phyloP scores from a whole-genome alignment of 805 yeast genomes.

The Kodamaea kakaduensis region DNA sequence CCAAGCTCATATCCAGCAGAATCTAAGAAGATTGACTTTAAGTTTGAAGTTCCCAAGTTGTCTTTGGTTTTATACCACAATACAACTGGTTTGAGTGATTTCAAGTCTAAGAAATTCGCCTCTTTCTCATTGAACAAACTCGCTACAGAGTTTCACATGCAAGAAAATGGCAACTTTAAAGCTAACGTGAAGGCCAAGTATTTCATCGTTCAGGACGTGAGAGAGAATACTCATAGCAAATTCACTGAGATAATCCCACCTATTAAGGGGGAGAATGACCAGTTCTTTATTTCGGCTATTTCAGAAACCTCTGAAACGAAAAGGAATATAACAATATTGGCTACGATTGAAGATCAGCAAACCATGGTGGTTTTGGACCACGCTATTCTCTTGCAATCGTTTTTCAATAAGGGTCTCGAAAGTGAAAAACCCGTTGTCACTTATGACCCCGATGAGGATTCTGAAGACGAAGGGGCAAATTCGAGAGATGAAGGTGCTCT shows the following conservation, averaged over 20 bases:
- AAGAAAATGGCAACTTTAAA: slow-evolving; percentile 50
- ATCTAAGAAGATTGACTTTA: slow-evolving; percentile 40
- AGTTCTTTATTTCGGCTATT: slow-evolving; percentile 56
- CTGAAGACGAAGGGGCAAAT: slow-evolving; percentile 6
- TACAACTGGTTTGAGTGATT: slow-evolving; percentile 34
- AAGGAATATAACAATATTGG: slow-evolving; percentile 44
- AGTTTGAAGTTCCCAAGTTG: slow-evolving; percentile 58
- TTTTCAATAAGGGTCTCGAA: slow-evolving; percentile 49
- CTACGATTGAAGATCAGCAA: slow-evolving; percentile 76
- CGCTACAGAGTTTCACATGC: slow-evolving; percentile 48
- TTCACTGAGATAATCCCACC: slow-evolving; percentile 82
- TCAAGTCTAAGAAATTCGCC: slow-evolving; percentile 34
- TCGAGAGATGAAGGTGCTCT: neutral
- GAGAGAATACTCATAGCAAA: slow-evolving; percentile 58
- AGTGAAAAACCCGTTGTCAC: slow-evolving; percentile 14
- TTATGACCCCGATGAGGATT: slow-evolving; percentile 16
- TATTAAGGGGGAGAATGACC: slow-evolving; percentile 57
- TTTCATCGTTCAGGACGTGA: slow-evolving; percentile 71
- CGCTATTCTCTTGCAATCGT: slow-evolving; percentile 67
- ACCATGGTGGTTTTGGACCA: slow-evolving; percentile 84
- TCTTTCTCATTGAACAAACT: slow-evolving; percentile 53
- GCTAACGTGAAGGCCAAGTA: slow-evolving; percentile 66
- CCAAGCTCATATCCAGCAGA: slow-evolving; percentile 20
- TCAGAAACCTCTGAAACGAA: slow-evolving; percentile 38
- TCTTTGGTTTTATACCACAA: slow-evolving; percentile 58